Base-by-base conservation (phyloP, 805 yeast species). In the Wickerhamiella cacticola region DNA sequence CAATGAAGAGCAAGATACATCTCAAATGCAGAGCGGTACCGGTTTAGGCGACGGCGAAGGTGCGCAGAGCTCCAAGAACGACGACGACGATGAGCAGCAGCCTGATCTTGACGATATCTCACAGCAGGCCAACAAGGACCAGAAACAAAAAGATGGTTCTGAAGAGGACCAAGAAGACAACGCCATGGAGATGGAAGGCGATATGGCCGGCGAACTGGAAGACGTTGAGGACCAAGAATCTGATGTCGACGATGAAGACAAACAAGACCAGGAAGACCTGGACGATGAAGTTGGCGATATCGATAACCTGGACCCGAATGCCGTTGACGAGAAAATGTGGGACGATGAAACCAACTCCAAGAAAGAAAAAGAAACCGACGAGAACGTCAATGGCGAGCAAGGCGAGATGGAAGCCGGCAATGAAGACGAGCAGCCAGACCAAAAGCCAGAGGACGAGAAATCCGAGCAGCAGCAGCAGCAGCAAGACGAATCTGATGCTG, bases 281-380 rank as follows among this genome's bases (percentile, higher is more conserved):
- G 96, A 88, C 59, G 96, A 88, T 54, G 89, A 87, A 59, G 73
- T 87, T 36, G 96, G 89, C 54, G 84, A 88, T 58, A 66, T 89
- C 26, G 94, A 84, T 61, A 94, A 86, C 49, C 70, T 82, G 53
- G 97, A 88, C 69, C 95, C 95, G 1, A 85, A 87, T 64, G 95
- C 95, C 2, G 78, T 89, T 44, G 97, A 89, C 62, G 96, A 89
- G 55, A 89, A 86, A 66, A 86, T 86, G 95, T 89, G 97, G 95
- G 92, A 89, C 59, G 96, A 88, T 58, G 87, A 89, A 10, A 73
- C 78, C 49, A 86, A 80, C 13, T 76, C 76, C 53, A 72, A 75
- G 13, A 59, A 85, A 59, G 95, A 87, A 58, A 87, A 87, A 60
- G 84, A 86, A 38, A 72, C 88, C 7, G 94, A 87, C 23, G 76